phyloP scores from a whole-genome alignment of 306 rosid species.

The Cucumis cinereus region DNA sequence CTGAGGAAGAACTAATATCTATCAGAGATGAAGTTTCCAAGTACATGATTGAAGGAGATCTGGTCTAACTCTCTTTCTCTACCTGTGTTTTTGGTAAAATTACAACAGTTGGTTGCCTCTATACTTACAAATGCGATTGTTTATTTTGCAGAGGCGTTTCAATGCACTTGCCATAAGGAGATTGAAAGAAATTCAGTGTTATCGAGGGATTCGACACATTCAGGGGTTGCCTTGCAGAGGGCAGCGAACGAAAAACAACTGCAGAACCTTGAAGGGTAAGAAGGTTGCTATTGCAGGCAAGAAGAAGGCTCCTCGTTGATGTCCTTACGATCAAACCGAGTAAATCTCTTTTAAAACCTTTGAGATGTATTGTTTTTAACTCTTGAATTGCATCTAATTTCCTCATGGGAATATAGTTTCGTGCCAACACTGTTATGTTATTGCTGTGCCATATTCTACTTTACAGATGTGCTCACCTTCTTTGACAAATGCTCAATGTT shows the following conservation, averaged over 20 bases:
- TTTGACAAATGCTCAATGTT: not conserved
- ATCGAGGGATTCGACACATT: constrained; percentile 79
- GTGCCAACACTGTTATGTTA: not conserved
- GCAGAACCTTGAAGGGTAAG: constrained; percentile 92
- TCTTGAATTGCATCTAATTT: not conserved
- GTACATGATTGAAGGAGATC: constrained; percentile 80
- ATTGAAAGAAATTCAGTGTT: constrained; percentile 85
- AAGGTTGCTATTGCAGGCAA: constrained; percentile 76
- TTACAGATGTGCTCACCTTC: not conserved
- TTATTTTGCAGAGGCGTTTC: constrained; percentile 55
- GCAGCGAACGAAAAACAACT: constrained; percentile 85
- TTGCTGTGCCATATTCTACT: not conserved
- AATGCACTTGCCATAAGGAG: constrained; percentile 80
- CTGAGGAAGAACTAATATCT: constrained; percentile 60
- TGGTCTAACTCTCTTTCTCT: constrained; percentile 29
- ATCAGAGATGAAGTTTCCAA: constrained; percentile 81
- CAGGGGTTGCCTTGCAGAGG: constrained; percentile 93
- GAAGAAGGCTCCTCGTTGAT: constrained; percentile 53
- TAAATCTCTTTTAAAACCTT: not conserved
- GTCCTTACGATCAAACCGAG: not conserved
- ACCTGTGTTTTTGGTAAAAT: no score
- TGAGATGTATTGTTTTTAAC: not conserved
- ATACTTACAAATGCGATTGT: not conserved
- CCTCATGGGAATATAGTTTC: not conserved
- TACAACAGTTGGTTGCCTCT: not conserved